These are phyloP conservation scores for Russula emetica DNA, from an alignment of 768 basidiomycete genomes.

Conservation along the genomic window DNA sequence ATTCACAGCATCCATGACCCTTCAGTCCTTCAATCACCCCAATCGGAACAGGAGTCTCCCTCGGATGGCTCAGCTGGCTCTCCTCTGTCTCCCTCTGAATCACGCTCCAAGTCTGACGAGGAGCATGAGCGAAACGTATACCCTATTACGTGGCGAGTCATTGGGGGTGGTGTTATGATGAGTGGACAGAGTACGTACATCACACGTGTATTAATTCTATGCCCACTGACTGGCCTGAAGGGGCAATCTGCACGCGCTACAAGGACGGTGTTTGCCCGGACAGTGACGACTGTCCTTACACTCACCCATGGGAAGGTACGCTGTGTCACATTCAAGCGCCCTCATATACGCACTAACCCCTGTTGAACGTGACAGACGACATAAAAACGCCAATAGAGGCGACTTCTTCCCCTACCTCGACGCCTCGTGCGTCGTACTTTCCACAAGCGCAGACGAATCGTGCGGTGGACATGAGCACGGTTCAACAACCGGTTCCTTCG, in stretches of 20 bases:
- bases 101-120: not conserved
- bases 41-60: not conserved
- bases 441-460: not conserved
- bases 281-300: slow-evolving; percentile 32
- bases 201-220: not conserved
- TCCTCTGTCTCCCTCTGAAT: not conserved
- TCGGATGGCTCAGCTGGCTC: not conserved
- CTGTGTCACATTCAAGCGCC: not conserved
- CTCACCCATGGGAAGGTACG: slow-evolving; percentile 30
- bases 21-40: not conserved
- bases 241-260: slow-evolving; percentile 31
- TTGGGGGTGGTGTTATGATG: slow-evolving; percentile 74
- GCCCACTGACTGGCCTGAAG: slow-evolving; percentile 20
- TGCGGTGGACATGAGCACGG: not conserved
- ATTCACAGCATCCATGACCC: slow-evolving; percentile 21
- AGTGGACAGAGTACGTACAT: slow-evolving; percentile 36
- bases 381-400: slow-evolving; percentile 1
- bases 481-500: not conserved
- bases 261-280: slow-evolving; percentile 31
- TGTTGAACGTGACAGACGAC: not conserved
- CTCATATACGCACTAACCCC: not conserved
- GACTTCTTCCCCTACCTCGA: slow-evolving; percentile 4
- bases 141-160: slow-evolving; percentile 71
- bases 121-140: slow-evolving; percentile 43
- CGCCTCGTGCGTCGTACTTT: slow-evolving; percentile 20